Evolutionary conservation across 306 rosid species (phyloP).

Genomic region (Trifolium fragiferum): DNA sequence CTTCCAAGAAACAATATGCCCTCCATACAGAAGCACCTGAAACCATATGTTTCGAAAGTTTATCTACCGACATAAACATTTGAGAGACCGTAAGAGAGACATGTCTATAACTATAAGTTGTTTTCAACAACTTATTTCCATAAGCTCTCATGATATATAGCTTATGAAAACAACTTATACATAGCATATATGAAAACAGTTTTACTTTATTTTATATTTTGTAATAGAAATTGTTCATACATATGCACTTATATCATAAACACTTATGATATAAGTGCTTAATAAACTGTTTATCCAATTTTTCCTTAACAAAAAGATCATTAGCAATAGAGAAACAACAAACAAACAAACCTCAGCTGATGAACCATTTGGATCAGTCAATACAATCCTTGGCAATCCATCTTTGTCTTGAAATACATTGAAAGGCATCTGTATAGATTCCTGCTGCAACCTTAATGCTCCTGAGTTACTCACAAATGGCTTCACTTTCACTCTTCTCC

Average conservation of each 20-base stretch:
- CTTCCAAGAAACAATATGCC: constrained; percentile 82
- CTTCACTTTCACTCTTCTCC: constrained; percentile 57
- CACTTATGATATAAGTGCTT: not conserved
- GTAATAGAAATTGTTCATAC: not conserved
- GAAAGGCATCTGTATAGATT: constrained; percentile 56
- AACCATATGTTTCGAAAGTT: constrained; percentile 36
- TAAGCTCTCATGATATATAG: not conserved
- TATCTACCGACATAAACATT: too few species aligned
- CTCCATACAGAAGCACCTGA: constrained; percentile 83
- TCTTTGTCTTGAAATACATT: constrained; percentile 54
- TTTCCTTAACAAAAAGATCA: constrained; percentile 11
- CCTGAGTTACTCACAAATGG: constrained; percentile 48
- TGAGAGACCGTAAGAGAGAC: too few species aligned
- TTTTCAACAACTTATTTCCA: not conserved
- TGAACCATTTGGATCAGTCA: constrained; percentile 71
- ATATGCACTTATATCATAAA: not conserved
- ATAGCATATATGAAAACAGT: not conserved
- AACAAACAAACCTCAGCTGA: constrained; percentile 68
- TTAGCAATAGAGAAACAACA: constrained; percentile 1
- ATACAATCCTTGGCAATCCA: constrained; percentile 60
- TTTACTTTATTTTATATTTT: too few species aligned
- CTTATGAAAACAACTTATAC: not conserved
- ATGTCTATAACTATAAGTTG: too few species aligned
- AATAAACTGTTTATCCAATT: not conserved
- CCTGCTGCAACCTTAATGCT: constrained; percentile 40